phyloP scores from a whole-genome alignment of 2,329 filamentous ascomycete genomes.

The Phaeosphaeria sp. region DNA sequence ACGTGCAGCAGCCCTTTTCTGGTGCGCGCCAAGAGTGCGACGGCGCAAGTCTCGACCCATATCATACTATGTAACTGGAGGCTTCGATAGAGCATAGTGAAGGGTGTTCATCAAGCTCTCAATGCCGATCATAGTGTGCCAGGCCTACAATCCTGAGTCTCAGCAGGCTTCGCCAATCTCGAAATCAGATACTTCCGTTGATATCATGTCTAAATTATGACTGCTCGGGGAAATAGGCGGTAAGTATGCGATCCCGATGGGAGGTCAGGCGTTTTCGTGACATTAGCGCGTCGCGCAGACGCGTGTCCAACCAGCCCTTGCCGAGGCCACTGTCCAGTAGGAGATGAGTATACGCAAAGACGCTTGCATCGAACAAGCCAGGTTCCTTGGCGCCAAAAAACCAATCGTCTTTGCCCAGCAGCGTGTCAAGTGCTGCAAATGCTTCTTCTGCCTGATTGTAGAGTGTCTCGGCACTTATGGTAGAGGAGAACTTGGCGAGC shows the following conservation, averaged over 20 bases:
- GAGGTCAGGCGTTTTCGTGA: constrained; percentile 67
- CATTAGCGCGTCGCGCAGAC: constrained; percentile 64
- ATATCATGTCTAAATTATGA: constrained; percentile 6
- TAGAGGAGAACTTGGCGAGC: constrained; percentile 69
- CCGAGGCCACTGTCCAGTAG: constrained; percentile 69
- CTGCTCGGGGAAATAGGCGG: constrained; percentile 54
- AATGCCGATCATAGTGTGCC: neutral
- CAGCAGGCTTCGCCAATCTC: neutral
- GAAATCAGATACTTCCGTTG: neutral
- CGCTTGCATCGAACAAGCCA: constrained; percentile 81
- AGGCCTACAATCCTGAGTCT: neutral
- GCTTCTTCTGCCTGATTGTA: constrained; percentile 68
- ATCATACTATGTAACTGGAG: neutral
- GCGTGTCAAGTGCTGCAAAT: constrained; percentile 65
- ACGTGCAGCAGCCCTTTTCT: constrained; percentile 16
- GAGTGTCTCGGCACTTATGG: constrained; percentile 64
- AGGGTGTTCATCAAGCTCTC: neutral
- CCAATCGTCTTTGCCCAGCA: constrained; percentile 65
- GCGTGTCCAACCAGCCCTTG: constrained; percentile 66
- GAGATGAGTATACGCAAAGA: constrained; percentile 89
- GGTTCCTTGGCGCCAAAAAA: constrained; percentile 68
- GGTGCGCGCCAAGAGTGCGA: constrained; percentile 13
- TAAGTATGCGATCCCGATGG: constrained; percentile 67
- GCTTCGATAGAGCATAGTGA: neutral
- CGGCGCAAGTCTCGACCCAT: constrained; percentile 10